Conservation (phyloP, 2,329 filamentous ascomycete species). For the Epichloe hybrida region DNA sequence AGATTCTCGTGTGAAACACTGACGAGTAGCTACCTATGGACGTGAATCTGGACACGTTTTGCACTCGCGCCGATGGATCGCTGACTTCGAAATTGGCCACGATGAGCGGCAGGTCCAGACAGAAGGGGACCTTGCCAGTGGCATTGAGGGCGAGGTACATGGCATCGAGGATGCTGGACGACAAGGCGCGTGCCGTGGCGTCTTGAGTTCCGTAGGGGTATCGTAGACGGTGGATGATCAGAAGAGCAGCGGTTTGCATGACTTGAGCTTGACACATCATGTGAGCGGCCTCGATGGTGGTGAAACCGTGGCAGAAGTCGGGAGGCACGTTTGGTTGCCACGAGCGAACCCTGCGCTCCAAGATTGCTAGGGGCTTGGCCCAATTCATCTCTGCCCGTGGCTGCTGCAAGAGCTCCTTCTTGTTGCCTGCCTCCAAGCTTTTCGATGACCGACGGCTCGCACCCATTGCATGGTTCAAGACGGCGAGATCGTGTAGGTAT, state of each 20-base stretch:
- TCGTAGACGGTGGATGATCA: conserved; percentile 13
- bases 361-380: conserved; percentile 1
- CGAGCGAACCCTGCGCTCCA: conserved; percentile 7
- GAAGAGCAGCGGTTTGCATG: conserved; percentile 10
- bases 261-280: conserved; percentile 17
- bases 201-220: conserved; percentile 7
- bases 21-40: conserved; percentile 7
- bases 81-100: conserved; percentile 14
- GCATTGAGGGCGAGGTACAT: conserved; percentile 10
- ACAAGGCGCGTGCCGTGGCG: background rate
- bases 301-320: conserved; percentile 9
- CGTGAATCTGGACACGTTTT: conserved; percentile 3
- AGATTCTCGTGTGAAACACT: conserved; percentile 1
- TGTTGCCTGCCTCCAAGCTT: background rate
- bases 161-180: conserved; percentile 12
- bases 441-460: background rate
- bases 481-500: conserved; percentile 13
- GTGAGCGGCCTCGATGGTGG: conserved; percentile 12
- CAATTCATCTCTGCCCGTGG: background rate
- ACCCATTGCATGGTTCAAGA: conserved; percentile 10
- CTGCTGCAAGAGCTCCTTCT: background rate
- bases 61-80: conserved; percentile 4
- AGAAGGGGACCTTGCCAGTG: conserved; percentile 9
- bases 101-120: conserved; percentile 11
- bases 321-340: conserved; percentile 13